Base-by-base conservation (phyloP, 2,329 filamentous ascomycete genomes). In the Aureobasidium namibiae region DNA sequence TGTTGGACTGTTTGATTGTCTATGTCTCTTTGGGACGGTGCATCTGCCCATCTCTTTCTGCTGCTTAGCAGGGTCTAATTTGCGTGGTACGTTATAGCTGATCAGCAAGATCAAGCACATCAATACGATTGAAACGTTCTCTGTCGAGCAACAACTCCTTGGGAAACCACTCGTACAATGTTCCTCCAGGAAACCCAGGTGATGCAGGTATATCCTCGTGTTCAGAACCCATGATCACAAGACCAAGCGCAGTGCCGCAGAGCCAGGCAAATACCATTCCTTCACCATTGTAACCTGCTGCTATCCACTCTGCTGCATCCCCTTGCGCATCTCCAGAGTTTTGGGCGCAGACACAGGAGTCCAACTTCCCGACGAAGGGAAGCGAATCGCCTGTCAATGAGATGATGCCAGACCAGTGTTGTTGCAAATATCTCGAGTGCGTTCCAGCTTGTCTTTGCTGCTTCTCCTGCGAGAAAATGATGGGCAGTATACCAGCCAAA, bases 231-330 rank as follows among this genome's bases (percentile, higher is more conserved):
- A 34, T 33, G 11, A 54, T 54, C 26, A 42, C 31, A n/a, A 54
- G 14, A 9, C 38, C 50, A 9, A 54, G 39, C 11, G 50, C 50
- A 10, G 18, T 54, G 2, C 38, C 50, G 11, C 50, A 54, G 1
- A 54, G 38, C 50, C 50, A 54, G 6, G 50, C 50, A 34, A 23
- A 44, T 3, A 54, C 38, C 38, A 42, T 54, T 2, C 50, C 50
- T 44, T 54, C 21, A 6, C 50, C 50, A 24, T 54, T 54, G 8
- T 54, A 54, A 9, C 50, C 50, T n/a, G 38, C 50, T 29, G 50
- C 18, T 6, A 54, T 54, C 26, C 50, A 54, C n/a, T 54, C 38
- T 2, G 50, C 14, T 13, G 38, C 23, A 13, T 3, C 14, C n/a
- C 44, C 38, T 2, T 36, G 16, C 8, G 38, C 23, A 13, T 3